Base-by-base conservation (phyloP, 768 basidiomycete species). In the Boletales sp. region DNA sequence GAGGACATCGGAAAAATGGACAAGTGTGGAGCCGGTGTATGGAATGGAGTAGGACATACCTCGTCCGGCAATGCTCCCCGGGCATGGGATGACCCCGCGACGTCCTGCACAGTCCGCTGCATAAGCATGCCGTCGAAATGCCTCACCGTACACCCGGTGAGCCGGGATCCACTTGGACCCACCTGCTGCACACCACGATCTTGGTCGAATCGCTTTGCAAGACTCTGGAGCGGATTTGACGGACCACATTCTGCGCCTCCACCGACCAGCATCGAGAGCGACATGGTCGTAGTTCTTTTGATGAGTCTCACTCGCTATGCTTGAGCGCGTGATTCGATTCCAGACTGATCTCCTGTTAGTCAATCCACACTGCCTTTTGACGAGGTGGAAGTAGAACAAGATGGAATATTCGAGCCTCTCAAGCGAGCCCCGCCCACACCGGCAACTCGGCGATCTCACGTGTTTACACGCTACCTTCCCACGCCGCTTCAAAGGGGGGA, bases 161-260 rank as follows among this genome's bases (percentile, higher is more conserved):
- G 15, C 49, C 57, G 46, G 56, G 49, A 40, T 36, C 41, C 45
- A 32, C 30, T 3, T 12, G 8, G 28, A 61, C 66, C 19, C 60
- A 91, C 90, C 74, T 90, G 89, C 65, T 90, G 87, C 2, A 80
- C 61, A 9, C 87, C 88, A 59, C 88, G 77, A 64, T 94, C 91
- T 39, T 79, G 76, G 56, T 90, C 88, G 54, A 92, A 85, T 40
- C 79, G 76, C 62, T 93, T 94, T 0, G 87, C 77, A 6, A 95
- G 79, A 14, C 77, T 80, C 61, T 90, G 88, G 15, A 95, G 68
- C 11, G 90, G 83, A 65, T 93, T 95, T 1, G 80, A 79, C 7
- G 93, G 91, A 1, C 93, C 93, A 57, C 92, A 95, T 39, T 92
- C 90, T 2, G 88, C 83, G 1, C 65, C 64, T 25, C 65, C 65